These are phyloP conservation scores for Fusarium zealandicum DNA, from an alignment of 2,329 filamentous ascomycete species.

Conservation along the genomic window DNA sequence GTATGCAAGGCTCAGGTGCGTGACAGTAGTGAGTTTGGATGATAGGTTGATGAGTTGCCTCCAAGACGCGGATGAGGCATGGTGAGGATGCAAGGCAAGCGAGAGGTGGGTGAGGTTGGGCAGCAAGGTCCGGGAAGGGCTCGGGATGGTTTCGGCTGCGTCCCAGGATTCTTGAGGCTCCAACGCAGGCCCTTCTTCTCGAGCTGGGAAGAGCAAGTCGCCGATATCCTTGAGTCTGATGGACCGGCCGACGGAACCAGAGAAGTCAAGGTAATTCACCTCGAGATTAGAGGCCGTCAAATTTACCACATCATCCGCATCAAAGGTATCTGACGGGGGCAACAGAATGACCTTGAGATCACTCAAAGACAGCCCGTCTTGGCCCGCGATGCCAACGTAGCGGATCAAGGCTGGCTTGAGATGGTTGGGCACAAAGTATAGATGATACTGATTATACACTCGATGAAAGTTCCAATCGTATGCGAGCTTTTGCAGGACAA, in stretches of 20 bases:
- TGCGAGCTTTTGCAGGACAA: slow-evolving; percentile 58
- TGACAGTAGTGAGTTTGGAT: slow-evolving; percentile 60
- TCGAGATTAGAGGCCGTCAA: slow-evolving; percentile 41
- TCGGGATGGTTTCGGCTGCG: slow-evolving; percentile 44
- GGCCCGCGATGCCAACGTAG: slow-evolving; percentile 55
- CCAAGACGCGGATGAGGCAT: slow-evolving; percentile 58
- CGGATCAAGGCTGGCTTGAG: slow-evolving; percentile 60
- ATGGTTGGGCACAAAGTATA: slow-evolving; percentile 62
- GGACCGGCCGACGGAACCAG: slow-evolving; percentile 58
- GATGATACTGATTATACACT: slow-evolving; percentile 63
- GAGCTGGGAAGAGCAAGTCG: slow-evolving; percentile 57
- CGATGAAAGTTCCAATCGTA: slow-evolving; percentile 63
- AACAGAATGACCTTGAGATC: slow-evolving; percentile 59
- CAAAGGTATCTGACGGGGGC: slow-evolving; percentile 41
- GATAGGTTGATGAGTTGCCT: slow-evolving; percentile 64
- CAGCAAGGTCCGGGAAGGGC: slow-evolving; percentile 52
- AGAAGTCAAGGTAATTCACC: slow-evolving; percentile 62
- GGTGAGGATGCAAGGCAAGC: slow-evolving; percentile 56
- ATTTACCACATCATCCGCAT: slow-evolving; percentile 40
- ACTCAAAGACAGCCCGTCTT: slow-evolving; percentile 56
- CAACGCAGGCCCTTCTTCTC: slow-evolving; percentile 19
- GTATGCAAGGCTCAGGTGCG: slow-evolving; percentile 67
- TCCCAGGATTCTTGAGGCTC: slow-evolving; percentile 64
- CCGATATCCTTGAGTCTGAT: slow-evolving; percentile 60
- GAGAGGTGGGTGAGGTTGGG: slow-evolving; percentile 68